phyloP scores from a whole-genome alignment of 1,284 basidiomycete species.

The Veloboletus limbatus region DNA sequence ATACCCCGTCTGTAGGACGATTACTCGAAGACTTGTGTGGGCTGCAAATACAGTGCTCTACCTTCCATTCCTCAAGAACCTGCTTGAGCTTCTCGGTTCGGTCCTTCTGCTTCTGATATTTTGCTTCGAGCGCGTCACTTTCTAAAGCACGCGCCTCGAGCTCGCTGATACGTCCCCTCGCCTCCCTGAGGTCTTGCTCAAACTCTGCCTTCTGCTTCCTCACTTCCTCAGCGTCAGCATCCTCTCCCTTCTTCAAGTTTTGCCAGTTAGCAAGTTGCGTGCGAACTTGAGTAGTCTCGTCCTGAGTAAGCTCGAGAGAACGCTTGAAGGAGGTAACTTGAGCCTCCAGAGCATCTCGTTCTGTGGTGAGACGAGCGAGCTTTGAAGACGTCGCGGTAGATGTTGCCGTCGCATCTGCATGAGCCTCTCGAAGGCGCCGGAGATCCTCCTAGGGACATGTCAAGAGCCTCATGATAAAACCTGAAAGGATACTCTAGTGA shows the following conservation, averaged over 20 bases:
- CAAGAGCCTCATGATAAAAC: background rate
- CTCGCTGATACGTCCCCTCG: slow-evolving; percentile 45
- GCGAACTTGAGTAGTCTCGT: slow-evolving; percentile 51
- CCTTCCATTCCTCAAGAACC: slow-evolving; percentile 43
- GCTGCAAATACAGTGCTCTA: slow-evolving; percentile 18
- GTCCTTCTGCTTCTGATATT: slow-evolving; percentile 41
- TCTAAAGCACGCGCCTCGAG: slow-evolving; percentile 34
- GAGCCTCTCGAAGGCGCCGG: slow-evolving; percentile 43
- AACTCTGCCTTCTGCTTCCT: slow-evolving; percentile 55
- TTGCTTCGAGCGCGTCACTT: slow-evolving; percentile 20
- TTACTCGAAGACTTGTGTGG: slow-evolving; percentile 5
- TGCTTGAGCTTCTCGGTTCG: slow-evolving; percentile 46
- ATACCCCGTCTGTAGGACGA: slow-evolving; percentile 32
- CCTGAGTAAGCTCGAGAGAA: slow-evolving; percentile 53
- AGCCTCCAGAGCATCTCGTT: slow-evolving; percentile 55
- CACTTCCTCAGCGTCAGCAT: slow-evolving; percentile 51
- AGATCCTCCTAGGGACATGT: slow-evolving; percentile 39
- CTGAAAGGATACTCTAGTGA: background rate
- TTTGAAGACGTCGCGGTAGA: slow-evolving; percentile 46
- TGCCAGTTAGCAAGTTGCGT: slow-evolving; percentile 69
- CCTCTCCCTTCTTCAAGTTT: slow-evolving; percentile 60
- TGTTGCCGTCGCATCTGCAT: slow-evolving; percentile 46
- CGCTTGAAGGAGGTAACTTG: slow-evolving; percentile 53
- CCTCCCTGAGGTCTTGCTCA: slow-evolving; percentile 51
- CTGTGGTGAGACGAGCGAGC: slow-evolving; percentile 54